phyloP scores from a whole-genome alignment of 2,329 filamentous ascomycete species.

The Aspergillus quadrilineatus region DNA sequence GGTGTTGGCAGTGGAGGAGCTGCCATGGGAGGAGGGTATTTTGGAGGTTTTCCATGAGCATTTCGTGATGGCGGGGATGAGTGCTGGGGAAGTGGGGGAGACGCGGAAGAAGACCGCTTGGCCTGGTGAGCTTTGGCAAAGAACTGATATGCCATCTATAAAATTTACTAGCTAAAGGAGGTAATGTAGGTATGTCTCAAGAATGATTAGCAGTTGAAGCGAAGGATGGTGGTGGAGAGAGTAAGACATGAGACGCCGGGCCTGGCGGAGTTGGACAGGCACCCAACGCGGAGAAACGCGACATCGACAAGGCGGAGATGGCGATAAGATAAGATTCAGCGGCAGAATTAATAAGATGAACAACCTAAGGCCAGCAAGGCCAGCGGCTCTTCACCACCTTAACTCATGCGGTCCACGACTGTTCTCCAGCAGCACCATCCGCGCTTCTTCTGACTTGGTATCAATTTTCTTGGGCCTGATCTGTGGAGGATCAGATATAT shows the following conservation, averaged over 20 bases:
- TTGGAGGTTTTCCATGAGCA: slow-evolving; percentile 27
- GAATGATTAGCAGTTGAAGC: background rate
- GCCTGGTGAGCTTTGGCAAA: slow-evolving; percentile 36
- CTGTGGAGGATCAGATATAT: background rate
- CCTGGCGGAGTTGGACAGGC: background rate
- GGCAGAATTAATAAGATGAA: slow-evolving; percentile 17
- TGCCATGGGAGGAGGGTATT: slow-evolving; percentile 32
- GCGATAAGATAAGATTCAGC: slow-evolving; percentile 36
- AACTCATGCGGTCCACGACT: background rate
- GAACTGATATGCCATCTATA: slow-evolving; percentile 38
- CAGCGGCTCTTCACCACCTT: slow-evolving; percentile 13
- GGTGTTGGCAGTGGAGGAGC: slow-evolving; percentile 26
- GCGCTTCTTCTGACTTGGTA: background rate
- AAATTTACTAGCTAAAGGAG: background rate
- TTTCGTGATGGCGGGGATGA: slow-evolving; percentile 18
- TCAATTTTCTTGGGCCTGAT: background rate
- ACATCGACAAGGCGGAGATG: slow-evolving; percentile 32
- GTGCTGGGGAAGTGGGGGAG: slow-evolving; percentile 24
- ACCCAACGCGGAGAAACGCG: slow-evolving; percentile 6
- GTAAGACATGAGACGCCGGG: background rate
- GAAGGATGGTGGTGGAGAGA: slow-evolving; percentile 3
- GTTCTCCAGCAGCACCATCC: background rate
- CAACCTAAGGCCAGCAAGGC: slow-evolving; percentile 10
- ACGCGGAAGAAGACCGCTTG: slow-evolving; percentile 20
- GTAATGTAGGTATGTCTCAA: background rate